Percentiles rank a stretch among this genome's conserved stretches.
These are phyloP conservation scores for Diutina scorzettiae DNA, from an alignment of 1,139 yeast species.

Conservation along the genomic window DNA sequence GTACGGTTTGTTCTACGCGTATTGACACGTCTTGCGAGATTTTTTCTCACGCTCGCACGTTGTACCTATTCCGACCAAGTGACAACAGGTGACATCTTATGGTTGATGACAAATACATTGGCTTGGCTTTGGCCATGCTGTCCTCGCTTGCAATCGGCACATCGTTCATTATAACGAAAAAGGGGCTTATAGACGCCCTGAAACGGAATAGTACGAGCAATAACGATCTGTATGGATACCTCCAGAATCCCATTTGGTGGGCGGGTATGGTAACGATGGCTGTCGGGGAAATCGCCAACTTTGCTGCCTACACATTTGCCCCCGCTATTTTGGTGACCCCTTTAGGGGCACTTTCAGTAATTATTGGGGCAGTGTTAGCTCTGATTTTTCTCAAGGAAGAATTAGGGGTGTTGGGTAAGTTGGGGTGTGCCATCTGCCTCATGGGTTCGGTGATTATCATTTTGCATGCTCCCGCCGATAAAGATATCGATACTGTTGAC, in stretches of 20 bases:
- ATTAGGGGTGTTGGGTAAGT: conserved; percentile 77
- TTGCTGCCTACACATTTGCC: conserved; percentile 92
- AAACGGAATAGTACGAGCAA: conserved; percentile 46
- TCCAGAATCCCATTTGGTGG: conserved; percentile 89
- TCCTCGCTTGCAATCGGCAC: conserved; percentile 87
- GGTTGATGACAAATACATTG: conserved; percentile 72
- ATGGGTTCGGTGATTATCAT: conserved; percentile 87
- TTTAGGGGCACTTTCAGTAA: conserved; percentile 79
- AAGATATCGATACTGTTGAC: conserved; percentile 79
- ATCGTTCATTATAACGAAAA: conserved; percentile 80
- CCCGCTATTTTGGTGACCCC: conserved; percentile 92
- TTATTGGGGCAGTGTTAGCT: conserved; percentile 85
- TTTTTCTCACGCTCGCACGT: no score
- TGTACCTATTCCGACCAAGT: no score
- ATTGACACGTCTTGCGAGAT: no score
- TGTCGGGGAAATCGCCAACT: conserved; percentile 81
- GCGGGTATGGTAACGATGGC: conserved; percentile 91
- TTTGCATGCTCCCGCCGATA: conserved; percentile 88
- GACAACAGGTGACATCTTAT: no score
- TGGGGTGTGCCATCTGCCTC: conserved; percentile 88
- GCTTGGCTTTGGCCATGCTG: conserved; percentile 78
- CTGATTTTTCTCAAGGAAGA: conserved; percentile 78
- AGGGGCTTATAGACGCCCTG: conserved; percentile 69
- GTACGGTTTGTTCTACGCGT: no score
- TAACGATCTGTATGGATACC: conserved; percentile 63